Base-by-base conservation (phyloP, 2,329 filamentous ascomycete species). In the Xylogone sp. region DNA sequence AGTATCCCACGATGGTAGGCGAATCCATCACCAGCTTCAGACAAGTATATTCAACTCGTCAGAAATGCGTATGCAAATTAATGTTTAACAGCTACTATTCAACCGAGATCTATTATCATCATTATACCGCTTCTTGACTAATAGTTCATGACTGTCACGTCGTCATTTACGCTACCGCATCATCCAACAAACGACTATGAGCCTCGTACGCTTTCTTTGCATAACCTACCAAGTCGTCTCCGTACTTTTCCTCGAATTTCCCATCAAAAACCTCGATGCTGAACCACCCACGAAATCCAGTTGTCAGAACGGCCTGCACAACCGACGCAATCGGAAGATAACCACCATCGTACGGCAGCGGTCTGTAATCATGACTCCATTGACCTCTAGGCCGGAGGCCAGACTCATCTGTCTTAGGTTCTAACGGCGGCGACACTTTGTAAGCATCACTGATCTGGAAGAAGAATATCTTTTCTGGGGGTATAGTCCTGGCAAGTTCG, bases 381-480 rank as follows among this genome's bases (percentile, higher is more conserved):
- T 78, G 71, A 0, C 78, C 84, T 29, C 84, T 72, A 0, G 87
- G 82, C 24, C 83, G 68, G 43, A 84, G 59, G 0, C 83, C 84
- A 5, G 71, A 68, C 21, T 77, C 70, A 29, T 80, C 74, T 0
- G 65, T 60, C 43, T 77, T 67, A 3, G 73, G 69, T 20, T 74
- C 66, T 4, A 91, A 63, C 0, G 86, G 83, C 3, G 74, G 69
- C 0, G 73, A 70, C 34, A 82, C 76, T 58, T 77, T 82, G 63
- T 90, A 91, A 0, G 83, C 88, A 64, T 93, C 88, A 2, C 81
- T 86, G 42, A 92, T 84, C 64, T 92, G 88, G 2, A 92, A 65
- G 0, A 91, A 70, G 63, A 81, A 91, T 39, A 92, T 89, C 71
- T 87, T 90, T 2, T 87, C 82, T 0, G 76, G 69, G 0, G 86